Conservation (phyloP, 2,329 filamentous ascomycete species). For the Hortaea sp. region DNA sequence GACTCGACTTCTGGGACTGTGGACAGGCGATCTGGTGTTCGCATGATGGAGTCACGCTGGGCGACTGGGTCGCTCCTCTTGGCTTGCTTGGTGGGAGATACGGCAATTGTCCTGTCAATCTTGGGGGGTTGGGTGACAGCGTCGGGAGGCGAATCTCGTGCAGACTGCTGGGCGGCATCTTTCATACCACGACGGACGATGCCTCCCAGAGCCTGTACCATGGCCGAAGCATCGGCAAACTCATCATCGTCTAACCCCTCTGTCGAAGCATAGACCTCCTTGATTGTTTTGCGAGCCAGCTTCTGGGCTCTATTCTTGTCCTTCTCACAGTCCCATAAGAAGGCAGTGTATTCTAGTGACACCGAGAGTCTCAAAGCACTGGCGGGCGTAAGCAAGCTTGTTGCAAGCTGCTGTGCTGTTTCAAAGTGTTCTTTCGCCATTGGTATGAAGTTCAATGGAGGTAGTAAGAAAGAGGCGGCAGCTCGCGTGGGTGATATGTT, state of each 20-base stretch:
- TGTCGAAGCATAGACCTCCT: constrained; percentile 81
- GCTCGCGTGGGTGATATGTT: constrained; percentile 24
- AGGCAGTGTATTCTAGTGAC: constrained; percentile 85
- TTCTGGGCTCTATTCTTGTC: constrained; percentile 66
- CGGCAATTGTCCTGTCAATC: constrained; percentile 24
- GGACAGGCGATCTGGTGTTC: constrained; percentile 21
- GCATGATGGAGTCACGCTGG: constrained; percentile 7
- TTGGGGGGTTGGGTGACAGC: constrained; percentile 1
- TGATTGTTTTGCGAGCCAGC: constrained; percentile 71
- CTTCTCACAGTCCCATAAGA: constrained; percentile 85
- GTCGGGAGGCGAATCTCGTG: neutral
- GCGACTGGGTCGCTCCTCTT: constrained; percentile 2
- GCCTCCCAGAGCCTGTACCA: constrained; percentile 75
- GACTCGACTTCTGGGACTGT: constrained; percentile 23
- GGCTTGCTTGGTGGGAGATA: constrained; percentile 15
- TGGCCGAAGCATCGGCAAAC: constrained; percentile 81
- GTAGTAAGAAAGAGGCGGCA: constrained; percentile 64
- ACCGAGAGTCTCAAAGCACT: constrained; percentile 83
- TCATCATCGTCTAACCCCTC: constrained; percentile 94
- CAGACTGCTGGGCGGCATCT: constrained; percentile 9
- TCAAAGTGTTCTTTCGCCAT: constrained; percentile 73
- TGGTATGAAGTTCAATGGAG: constrained; percentile 69
- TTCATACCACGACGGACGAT: constrained; percentile 70
- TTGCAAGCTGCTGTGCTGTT: constrained; percentile 64
- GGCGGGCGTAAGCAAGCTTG: constrained; percentile 68